phyloP scores from a whole-genome alignment of 2,329 filamentous ascomycete genomes.

The Macrophomina phaseolina region DNA sequence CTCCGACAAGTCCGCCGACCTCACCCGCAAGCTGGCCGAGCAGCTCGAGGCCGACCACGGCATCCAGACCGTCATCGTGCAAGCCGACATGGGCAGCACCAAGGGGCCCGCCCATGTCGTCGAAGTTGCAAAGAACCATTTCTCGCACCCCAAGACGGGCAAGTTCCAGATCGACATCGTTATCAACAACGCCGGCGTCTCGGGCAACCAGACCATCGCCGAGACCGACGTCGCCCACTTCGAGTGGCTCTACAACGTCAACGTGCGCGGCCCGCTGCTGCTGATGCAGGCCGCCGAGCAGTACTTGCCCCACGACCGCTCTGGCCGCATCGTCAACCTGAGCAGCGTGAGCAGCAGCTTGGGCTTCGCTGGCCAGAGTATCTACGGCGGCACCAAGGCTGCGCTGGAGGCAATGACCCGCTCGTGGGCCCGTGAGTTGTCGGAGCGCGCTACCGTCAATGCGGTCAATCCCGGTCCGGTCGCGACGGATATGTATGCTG shows the following conservation, averaged over 20 bases:
- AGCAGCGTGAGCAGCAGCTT: slow-evolving; percentile 61
- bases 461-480: slow-evolving; percentile 71
- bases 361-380: slow-evolving; percentile 63
- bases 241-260: slow-evolving; percentile 74
- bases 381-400: slow-evolving; percentile 71
- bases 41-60: slow-evolving; percentile 63
- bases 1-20: slow-evolving; percentile 62
- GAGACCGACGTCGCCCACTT: slow-evolving; percentile 71
- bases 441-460: slow-evolving; percentile 68
- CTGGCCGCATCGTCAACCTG: slow-evolving; percentile 67
- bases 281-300: slow-evolving; percentile 75
- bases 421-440: slow-evolving; percentile 68
- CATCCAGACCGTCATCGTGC: slow-evolving; percentile 66
- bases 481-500: slow-evolving; percentile 69
- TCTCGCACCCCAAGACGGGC: slow-evolving; percentile 59
- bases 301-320: slow-evolving; percentile 72
- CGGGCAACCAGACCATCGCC: slow-evolving; percentile 67
- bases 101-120: slow-evolving; percentile 67
- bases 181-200: slow-evolving; percentile 82
- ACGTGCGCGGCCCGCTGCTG: slow-evolving; percentile 80
- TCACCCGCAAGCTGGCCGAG: slow-evolving; percentile 59
- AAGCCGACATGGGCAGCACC: slow-evolving; percentile 72
- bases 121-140: slow-evolving; percentile 63
- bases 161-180: slow-evolving; percentile 79
- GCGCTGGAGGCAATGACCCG: slow-evolving; percentile 73